phyloP scores from a whole-genome alignment of 345 rosid genomes.

The Xanthoceras sorbifolium region DNA sequence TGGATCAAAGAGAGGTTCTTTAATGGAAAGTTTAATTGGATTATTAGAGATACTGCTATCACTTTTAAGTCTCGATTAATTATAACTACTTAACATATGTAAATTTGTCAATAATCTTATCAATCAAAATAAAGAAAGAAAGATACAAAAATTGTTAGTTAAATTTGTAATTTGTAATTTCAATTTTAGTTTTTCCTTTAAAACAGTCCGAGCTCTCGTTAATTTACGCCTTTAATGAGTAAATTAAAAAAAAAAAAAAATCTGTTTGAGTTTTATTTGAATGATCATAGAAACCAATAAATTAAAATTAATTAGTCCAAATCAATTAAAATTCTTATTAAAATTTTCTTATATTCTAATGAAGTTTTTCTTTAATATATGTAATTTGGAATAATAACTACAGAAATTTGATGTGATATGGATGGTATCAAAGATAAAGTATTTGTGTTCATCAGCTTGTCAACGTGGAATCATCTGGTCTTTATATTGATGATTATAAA shows the following conservation, averaged over 20 bases:
- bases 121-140: neutral
- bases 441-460: neutral
- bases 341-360: too few relatives aligned
- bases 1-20: neutral
- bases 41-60: neutral
- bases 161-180: neutral
- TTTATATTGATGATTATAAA: neutral
- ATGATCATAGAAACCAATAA: neutral
- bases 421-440: neutral
- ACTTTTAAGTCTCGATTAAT: conserved; percentile 12
- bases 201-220: too few relatives aligned
- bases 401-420: neutral
- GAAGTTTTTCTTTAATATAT: neutral
- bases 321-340: too few relatives aligned
- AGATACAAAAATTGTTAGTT: neutral
- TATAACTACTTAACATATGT: neutral
- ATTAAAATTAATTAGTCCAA: neutral
- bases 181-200: neutral
- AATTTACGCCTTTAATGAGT: neutral
- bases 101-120: neutral
- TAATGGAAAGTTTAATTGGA: neutral
- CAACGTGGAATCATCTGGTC: neutral
- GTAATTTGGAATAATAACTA: neutral
- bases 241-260: neutral
- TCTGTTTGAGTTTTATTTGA: neutral